Conservation (phyloP, 1,284 basidiomycete species). For the Leccinum pallidistipes region DNA sequence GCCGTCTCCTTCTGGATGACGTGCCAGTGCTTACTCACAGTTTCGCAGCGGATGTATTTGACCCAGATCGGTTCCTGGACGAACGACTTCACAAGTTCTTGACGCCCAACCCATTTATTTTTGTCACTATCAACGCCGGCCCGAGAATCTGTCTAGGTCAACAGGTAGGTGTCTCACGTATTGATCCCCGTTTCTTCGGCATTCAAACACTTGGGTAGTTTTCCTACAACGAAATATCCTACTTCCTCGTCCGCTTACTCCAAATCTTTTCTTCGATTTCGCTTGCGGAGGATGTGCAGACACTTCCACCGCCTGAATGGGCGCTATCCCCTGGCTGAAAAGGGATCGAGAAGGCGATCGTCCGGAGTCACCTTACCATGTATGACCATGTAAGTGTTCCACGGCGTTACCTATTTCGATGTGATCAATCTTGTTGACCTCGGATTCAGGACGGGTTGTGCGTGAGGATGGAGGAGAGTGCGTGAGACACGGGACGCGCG, state of each 20-base stretch:
- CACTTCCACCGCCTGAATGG: conserved; percentile 35
- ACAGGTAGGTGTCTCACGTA: conserved; percentile 32
- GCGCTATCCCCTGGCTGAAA: conserved; percentile 24
- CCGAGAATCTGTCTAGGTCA: conserved; percentile 51
- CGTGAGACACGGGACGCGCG: neutral
- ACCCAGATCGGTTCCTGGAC: conserved; percentile 43
- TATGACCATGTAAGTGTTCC: conserved; percentile 38
- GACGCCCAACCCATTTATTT: conserved; percentile 39
- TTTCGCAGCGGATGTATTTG: conserved; percentile 35
- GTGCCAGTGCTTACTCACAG: conserved; percentile 26
- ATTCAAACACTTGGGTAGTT: conserved; percentile 28
- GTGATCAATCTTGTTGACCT: neutral
- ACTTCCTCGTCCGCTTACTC: conserved; percentile 42
- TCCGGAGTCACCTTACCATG: conserved; percentile 52
- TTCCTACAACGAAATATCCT: conserved; percentile 45
- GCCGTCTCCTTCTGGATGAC: neutral
- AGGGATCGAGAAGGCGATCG: conserved; percentile 31
- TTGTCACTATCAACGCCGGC: conserved; percentile 42
- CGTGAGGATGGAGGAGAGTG: conserved; percentile 19
- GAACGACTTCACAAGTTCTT: conserved; percentile 33
- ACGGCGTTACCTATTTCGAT: too few species aligned
- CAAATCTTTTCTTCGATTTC: conserved; percentile 38
- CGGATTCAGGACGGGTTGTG: conserved; percentile 17
- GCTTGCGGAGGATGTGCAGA: conserved; percentile 40
- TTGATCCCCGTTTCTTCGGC: neutral